These are phyloP conservation scores for Purshia tridentata DNA, from an alignment of 306 rosid species.

Conservation along the genomic window DNA sequence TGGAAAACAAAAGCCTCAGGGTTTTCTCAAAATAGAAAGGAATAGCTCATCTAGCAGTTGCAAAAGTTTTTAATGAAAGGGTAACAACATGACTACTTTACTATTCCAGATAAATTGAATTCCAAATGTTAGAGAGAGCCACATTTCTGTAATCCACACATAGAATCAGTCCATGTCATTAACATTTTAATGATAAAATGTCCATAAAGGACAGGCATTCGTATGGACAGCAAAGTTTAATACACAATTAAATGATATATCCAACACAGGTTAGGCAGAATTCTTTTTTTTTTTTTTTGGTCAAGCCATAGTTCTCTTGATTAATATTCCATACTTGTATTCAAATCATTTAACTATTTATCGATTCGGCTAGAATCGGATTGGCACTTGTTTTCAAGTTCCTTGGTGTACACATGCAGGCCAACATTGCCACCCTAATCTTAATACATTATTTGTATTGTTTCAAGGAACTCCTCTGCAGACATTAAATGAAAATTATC, in stretches of 20 bases:
- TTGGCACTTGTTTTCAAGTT: background rate
- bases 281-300: no score
- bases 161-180: background rate
- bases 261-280: background rate
- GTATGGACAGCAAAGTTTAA: background rate
- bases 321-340: background rate
- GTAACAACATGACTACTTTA: background rate
- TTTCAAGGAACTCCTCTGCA: background rate
- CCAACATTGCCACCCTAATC: background rate
- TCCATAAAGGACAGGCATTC: background rate
- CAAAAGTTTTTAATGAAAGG: background rate
- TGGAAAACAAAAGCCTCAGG: conserved; percentile 12
- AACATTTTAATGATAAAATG: background rate
- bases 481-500: background rate
- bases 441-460: background rate
- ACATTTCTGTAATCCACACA: background rate
- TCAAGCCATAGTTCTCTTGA: background rate
- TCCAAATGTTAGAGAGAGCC: background rate
- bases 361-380: background rate
- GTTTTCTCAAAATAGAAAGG: background rate
- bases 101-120: background rate
- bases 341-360: background rate
- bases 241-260: background rate
- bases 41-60: background rate
- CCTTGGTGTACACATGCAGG: background rate